phyloP scores from a whole-genome alignment of 352 stramenopile species.

The Pythium aquatile region DNA sequence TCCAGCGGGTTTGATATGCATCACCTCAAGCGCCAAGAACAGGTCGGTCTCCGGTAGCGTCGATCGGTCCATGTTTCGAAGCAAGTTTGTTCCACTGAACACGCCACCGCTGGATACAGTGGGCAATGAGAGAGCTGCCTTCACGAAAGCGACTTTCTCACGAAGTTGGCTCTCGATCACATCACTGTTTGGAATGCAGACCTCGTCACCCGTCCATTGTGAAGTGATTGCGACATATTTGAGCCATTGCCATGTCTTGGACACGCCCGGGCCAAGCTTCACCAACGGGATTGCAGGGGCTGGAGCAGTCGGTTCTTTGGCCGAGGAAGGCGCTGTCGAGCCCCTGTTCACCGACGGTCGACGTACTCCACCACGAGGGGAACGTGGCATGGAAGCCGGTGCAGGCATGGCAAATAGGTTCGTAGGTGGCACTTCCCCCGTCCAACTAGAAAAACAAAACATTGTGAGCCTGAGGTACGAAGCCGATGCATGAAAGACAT shows the following conservation, averaged over 20 bases:
- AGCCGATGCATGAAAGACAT: neutral
- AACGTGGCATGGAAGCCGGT: neutral
- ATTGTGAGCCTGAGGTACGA: neutral
- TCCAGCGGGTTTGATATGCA: slow-evolving; percentile 43
- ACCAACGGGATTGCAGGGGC: neutral
- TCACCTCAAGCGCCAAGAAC: slow-evolving; percentile 51
- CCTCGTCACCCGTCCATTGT: neutral
- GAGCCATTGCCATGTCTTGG: slow-evolving; percentile 1
- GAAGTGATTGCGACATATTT: neutral
- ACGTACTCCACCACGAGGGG: neutral
- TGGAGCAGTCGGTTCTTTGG: neutral
- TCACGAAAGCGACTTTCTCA: slow-evolving; percentile 34
- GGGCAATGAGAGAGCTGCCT: neutral
- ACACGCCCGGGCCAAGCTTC: neutral
- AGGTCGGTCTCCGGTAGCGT: slow-evolving; percentile 41
- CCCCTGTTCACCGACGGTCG: neutral
- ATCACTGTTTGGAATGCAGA: neutral
- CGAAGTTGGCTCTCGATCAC: slow-evolving; percentile 37
- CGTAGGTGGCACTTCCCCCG: neutral
- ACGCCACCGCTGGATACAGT: slow-evolving; percentile 6
- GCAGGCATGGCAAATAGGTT: neutral
- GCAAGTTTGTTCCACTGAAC: slow-evolving; percentile 52
- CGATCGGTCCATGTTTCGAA: slow-evolving; percentile 34
- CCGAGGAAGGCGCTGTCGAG: neutral
- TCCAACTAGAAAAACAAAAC: neutral